phyloP scores from a whole-genome alignment of 495 filamentous ascomycete species.

The Durotheca rogersii region DNA sequence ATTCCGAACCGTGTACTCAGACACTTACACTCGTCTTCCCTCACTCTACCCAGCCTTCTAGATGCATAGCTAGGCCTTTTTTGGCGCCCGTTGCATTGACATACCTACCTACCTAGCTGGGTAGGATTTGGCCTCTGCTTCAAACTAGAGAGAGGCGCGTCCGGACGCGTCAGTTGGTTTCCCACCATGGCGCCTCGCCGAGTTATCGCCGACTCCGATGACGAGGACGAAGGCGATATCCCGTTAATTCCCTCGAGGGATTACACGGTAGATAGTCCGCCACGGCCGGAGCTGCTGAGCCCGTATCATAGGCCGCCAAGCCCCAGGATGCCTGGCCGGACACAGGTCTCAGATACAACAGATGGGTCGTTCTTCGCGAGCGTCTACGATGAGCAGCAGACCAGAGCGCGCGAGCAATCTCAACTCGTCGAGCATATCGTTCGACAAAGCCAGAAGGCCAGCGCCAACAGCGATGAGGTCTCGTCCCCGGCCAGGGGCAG shows the following conservation, averaged over 20 bases:
- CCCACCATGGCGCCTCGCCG: conserved; percentile 26
- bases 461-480: conserved; percentile 28
- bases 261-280: conserved; percentile 9
- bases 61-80: too few species aligned
- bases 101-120: background rate
- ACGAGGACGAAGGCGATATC: conserved; percentile 32
- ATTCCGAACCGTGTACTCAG: too few species aligned
- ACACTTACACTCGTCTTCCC: too few species aligned
- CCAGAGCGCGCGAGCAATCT: conserved; percentile 23
- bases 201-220: conserved; percentile 36
- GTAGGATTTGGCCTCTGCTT: too few species aligned
- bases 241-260: conserved; percentile 11
- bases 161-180: conserved; percentile 16
- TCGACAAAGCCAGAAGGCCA: conserved; percentile 34
- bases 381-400: conserved; percentile 29
- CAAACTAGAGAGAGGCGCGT: conserved; percentile 11
- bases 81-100: too few species aligned
- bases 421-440: conserved; percentile 34
- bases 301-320: conserved; percentile 18
- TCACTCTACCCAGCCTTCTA: too few species aligned
- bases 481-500: conserved; percentile 23
- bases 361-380: conserved; percentile 32
- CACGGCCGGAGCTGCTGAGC: conserved; percentile 32
- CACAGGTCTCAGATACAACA: conserved; percentile 22
- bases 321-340: background rate